Evolutionary conservation across 2,329 filamentous ascomycete genomes (phyloP).

Genomic region (Fusarium sp.): DNA sequence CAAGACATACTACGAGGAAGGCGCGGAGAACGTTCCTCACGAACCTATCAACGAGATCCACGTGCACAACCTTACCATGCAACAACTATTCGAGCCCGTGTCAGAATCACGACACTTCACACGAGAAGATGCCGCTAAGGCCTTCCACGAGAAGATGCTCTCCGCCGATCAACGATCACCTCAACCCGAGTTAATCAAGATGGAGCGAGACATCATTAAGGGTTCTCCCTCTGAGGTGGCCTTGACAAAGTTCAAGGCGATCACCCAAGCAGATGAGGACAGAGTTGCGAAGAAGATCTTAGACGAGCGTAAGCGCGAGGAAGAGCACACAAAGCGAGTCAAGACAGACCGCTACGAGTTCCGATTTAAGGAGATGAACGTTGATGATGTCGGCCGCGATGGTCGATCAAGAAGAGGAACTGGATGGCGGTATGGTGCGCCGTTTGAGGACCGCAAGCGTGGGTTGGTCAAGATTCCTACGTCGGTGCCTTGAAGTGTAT

Average conservation of each 20-base stretch:
- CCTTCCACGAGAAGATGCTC: constrained; percentile 70
- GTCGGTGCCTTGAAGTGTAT: constrained; percentile 61
- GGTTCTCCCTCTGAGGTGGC: constrained; percentile 54
- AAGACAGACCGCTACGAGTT: constrained; percentile 69
- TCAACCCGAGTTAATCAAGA: constrained; percentile 69
- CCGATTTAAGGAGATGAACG: constrained; percentile 69
- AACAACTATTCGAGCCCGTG: constrained; percentile 73
- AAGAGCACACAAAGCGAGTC: constrained; percentile 57
- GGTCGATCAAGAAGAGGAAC: constrained; percentile 64
- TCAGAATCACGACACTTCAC: constrained; percentile 73
- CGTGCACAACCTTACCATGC: constrained; percentile 69
- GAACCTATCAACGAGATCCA: constrained; percentile 74
- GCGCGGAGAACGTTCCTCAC: constrained; percentile 59
- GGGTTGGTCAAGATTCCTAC: constrained; percentile 76
- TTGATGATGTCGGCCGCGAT: constrained; percentile 65
- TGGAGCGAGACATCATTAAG: constrained; percentile 61
- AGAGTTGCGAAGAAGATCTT: constrained; percentile 50
- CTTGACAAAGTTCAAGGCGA: constrained; percentile 53
- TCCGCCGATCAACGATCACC: constrained; percentile 71
- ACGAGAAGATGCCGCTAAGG: constrained; percentile 72
- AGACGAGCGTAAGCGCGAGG: constrained; percentile 50
- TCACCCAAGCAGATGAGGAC: constrained; percentile 58
- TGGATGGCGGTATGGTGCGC: constrained; percentile 73
- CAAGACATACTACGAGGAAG: constrained; percentile 67
- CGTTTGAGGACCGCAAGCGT: constrained; percentile 70